phyloP scores from a whole-genome alignment of 768 basidiomycete genomes.

The Rhizopogon sp. region DNA sequence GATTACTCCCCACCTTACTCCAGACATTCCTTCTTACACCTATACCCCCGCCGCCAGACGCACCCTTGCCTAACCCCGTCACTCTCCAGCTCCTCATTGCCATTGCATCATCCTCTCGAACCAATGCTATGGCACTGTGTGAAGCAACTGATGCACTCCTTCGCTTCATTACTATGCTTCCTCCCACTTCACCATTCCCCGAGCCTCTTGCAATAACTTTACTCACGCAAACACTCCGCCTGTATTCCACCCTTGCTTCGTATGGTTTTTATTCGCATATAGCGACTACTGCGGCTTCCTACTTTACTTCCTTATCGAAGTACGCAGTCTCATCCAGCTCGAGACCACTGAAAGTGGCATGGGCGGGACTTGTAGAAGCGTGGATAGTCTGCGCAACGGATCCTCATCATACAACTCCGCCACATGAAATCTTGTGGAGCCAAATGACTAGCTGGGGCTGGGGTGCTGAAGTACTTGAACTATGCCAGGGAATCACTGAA shows the following conservation, averaged over 20 bases:
- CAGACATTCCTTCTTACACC: conserved; percentile 54
- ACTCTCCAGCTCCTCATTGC: conserved; percentile 55
- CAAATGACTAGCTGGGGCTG: conserved; percentile 79
- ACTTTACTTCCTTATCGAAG: conserved; percentile 46
- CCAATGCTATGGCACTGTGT: conserved; percentile 53
- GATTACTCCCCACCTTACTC: conserved; percentile 48
- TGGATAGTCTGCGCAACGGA: conserved; percentile 88
- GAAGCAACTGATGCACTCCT: conserved; percentile 62
- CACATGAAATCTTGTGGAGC: conserved; percentile 88
- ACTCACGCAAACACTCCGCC: conserved; percentile 49
- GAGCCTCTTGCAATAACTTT: conserved; percentile 37
- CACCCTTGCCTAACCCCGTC: conserved; percentile 32
- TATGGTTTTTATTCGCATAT: conserved; percentile 78
- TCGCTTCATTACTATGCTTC: conserved; percentile 62
- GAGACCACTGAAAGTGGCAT: conserved; percentile 38
- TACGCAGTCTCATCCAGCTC: conserved; percentile 36
- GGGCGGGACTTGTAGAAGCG: conserved; percentile 53
- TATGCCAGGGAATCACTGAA: conserved; percentile 30
- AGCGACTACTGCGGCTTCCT: conserved; percentile 53
- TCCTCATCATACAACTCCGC: conserved; percentile 82
- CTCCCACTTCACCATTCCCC: conserved; percentile 37
- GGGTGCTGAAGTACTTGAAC: conserved; percentile 49
- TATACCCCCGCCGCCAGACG: conserved; percentile 33
- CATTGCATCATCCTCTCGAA: conserved; percentile 62
- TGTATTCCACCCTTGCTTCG: conserved; percentile 61